Conservation (phyloP, 768 basidiomycete genomes). For the Mycena vitilis region DNA sequence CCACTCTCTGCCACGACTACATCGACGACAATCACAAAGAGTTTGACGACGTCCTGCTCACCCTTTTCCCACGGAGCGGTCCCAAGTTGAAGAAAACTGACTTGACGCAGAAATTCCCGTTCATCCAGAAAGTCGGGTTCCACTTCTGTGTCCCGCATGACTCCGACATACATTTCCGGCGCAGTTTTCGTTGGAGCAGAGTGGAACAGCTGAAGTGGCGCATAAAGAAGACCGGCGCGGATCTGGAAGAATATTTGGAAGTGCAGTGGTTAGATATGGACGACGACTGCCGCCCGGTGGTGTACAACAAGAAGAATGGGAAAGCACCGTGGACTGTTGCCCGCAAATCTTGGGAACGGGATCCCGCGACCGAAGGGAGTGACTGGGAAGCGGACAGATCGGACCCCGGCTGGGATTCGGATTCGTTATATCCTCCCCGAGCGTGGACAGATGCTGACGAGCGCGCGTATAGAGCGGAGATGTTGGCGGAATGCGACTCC, state of each 20-base stretch:
- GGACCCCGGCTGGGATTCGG: neutral
- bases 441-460: neutral
- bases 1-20: neutral
- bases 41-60: neutral
- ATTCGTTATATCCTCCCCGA: neutral
- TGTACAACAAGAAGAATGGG: conserved; percentile 13
- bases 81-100: neutral
- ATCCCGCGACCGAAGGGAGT: conserved; percentile 3
- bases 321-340: conserved; percentile 11
- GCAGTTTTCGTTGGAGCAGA: conserved; percentile 4
- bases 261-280: conserved; percentile 23
- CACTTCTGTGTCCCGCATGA: conserved; percentile 1
- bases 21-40: neutral
- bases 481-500: neutral
- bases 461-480: neutral
- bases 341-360: neutral
- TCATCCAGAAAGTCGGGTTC: neutral
- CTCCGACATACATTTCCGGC: conserved; percentile 23
- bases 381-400: conserved; percentile 4
- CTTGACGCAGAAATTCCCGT: conserved; percentile 8
- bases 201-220: conserved; percentile 1
- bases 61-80: neutral
- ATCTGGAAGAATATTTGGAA: conserved; percentile 1
- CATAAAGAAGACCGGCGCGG: neutral
- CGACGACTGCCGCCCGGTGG: conserved; percentile 2